Evolutionary conservation across 2,329 filamentous ascomycete genomes (phyloP), one percentile per base, ranked within the genome.

Genomic region (Aspergillus sp.): DNA sequence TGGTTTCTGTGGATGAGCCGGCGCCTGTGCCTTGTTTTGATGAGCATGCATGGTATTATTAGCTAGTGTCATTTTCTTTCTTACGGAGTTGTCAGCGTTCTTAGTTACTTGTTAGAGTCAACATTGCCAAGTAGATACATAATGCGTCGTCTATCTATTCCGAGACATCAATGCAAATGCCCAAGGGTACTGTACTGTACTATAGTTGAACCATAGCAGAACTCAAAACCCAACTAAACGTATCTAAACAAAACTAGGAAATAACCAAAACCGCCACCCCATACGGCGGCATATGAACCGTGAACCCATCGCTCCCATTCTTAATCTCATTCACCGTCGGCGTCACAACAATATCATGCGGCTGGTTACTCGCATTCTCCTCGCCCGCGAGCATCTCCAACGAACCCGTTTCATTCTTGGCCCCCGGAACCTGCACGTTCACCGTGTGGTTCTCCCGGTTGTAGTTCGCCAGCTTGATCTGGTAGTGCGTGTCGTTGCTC

Each of bases 401-500:
- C 11, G 18, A 61, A 3, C 67, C 69, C 1, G 59, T 53, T 1
- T 48, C 58, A 3, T n/a, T 36, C 4, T n/a, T 36, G 3, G 66
- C 68, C 3, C 60, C 24, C 1, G 66, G 65, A 24, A 74, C 64
- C 4, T 52, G 66, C 3, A 73, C 60, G 8, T 62, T 65, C 1
- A 75, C 63, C 2, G 53, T 63, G 32, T 67, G 65, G 5, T 59
- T 52, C 0, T 65, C 45, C 0, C 53, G 30, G 6, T 67, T 66
- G 43, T 72, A 73, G 51, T 73, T 73, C 6, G 70, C 68, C 12
- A 73, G 48, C 55, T 73, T 73, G 36, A 73, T 53, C 20, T 64
- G 65, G 50, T 69, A 67, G 7, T 57, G 56, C 7, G 59, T 61
- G 7, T 62, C 47, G 7, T 53, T 63, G 22, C 58, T 67, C 15